Base-by-base conservation (phyloP, 306 rosid species). In the Sophora flavescens region DNA sequence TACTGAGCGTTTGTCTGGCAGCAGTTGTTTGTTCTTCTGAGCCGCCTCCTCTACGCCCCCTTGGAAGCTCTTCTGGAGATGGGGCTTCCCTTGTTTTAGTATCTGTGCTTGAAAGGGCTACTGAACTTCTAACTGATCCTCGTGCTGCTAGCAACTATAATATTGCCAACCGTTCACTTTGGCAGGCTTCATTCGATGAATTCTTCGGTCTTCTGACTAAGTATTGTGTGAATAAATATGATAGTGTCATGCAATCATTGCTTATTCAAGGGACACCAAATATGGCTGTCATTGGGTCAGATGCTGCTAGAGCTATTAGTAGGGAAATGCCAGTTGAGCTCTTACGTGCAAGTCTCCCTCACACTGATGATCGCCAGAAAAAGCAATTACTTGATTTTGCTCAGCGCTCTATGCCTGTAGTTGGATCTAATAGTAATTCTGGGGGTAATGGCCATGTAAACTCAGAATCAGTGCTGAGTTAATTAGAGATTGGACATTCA, bases 271-370 rank as follows among this genome's bases (percentile, higher is more conserved):
- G 89, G 60, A 79, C 87, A 69, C 68, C 87, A 66, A 86, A 84
- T 78, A 72, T 83, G 82, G 87, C 86, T 6, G 66, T 44, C 59
- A 80, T 83, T 54, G 97, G 84, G 38, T 44, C 93, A 8, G 99
- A 96, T 66, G 89, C 86, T 30, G 88, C 97, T 42, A 81, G 80
- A 82, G 88, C 98, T 36, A 89, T 96, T 58, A 83, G 89, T 56
- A 81, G 36, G 75, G 99, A 96, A 89, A 89, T 96, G 98, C 99
- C 99, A 6, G 96, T 96, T 70, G 99, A 93, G 84, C 93, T 96
- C 22, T 76, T 96, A 32, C 97, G 94, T 2, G 97, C 99, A 11
- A 92, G 99, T 72, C 89, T 96, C 74, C 99, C 98, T 71, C 98
- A 96, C 84, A 96, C 99, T 0, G 81, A 93, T 59, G 98, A 89